Percentiles rank a stretch among this genome's conserved stretches.
Evolutionary conservation across 164 flowering plant genomes (phyloP).

Genomic region (Saururus chinensis): DNA sequence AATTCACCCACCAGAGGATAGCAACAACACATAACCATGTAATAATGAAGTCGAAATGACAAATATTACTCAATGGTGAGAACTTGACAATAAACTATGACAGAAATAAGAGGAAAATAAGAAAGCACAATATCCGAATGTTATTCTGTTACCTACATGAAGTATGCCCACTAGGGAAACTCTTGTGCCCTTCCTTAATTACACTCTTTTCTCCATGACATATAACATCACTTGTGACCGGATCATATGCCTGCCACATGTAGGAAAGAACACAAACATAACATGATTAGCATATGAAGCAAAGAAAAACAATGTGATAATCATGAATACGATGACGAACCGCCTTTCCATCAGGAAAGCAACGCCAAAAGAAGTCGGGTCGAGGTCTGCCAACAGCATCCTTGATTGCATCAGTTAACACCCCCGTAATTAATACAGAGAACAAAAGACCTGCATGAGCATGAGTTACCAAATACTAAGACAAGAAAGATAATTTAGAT

Average conservation of each 20-base stretch:
- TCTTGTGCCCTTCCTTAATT: conserved; percentile 78
- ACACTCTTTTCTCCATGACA: conserved; percentile 59
- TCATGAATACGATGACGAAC: conserved; percentile 19
- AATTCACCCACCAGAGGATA: too few species aligned
- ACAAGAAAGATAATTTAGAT: neutral
- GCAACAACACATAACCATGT: too few species aligned
- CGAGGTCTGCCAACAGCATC: conserved; percentile 75
- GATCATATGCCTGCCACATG: conserved; percentile 39
- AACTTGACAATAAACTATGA: too few species aligned
- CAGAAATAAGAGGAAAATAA: too few species aligned
- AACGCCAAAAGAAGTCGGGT: conserved; percentile 81
- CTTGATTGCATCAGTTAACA: conserved; percentile 69
- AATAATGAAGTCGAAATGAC: too few species aligned
- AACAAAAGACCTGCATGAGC: conserved; percentile 7
- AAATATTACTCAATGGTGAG: too few species aligned
- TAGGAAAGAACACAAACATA: neutral
- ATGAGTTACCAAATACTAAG: neutral
- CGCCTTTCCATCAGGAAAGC: conserved; percentile 70
- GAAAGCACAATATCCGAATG: too few species aligned
- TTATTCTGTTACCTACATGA: conserved; percentile 44
- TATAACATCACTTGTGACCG: conserved; percentile 37
- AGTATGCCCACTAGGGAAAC: conserved; percentile 87
- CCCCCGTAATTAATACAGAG: conserved; percentile 57
- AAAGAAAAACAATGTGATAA: neutral
- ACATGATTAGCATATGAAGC: neutral